These are phyloP conservation scores for Thalassiosira livingstoniorum DNA, from an alignment of 352 stramenopile genomes.

Conservation along the genomic window DNA sequence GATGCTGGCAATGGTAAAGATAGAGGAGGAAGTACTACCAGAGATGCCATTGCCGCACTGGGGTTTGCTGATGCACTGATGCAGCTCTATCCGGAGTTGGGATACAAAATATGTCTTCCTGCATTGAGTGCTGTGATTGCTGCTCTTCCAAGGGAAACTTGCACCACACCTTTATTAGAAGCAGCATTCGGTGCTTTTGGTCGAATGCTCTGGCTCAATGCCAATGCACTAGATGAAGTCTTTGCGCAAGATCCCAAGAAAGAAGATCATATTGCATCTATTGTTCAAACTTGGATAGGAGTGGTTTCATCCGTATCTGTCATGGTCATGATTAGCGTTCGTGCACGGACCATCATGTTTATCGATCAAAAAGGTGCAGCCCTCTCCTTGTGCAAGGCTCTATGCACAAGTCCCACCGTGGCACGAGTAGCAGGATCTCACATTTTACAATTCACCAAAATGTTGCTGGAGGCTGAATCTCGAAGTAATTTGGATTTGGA, in stretches of 20 bases:
- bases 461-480: slow-evolving; percentile 42
- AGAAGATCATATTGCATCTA: slow-evolving; percentile 30
- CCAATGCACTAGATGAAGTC: slow-evolving; percentile 45
- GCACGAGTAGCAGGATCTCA: slow-evolving; percentile 33
- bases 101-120: slow-evolving; percentile 34
- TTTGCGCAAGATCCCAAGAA: slow-evolving; percentile 38
- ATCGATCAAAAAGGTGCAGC: slow-evolving; percentile 55
- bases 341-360: slow-evolving; percentile 41
- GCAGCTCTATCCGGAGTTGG: slow-evolving; percentile 52
- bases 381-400: slow-evolving; percentile 32
- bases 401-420: slow-evolving; percentile 34
- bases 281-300: slow-evolving; percentile 40
- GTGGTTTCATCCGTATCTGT: slow-evolving; percentile 47
- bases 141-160: slow-evolving; percentile 13
- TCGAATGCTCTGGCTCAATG: slow-evolving; percentile 45
- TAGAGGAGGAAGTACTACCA: slow-evolving; percentile 28
- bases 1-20: slow-evolving; percentile 5
- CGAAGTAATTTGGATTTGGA: slow-evolving; percentile 33
- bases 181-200: slow-evolving; percentile 37
- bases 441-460: slow-evolving; percentile 38
- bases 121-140: slow-evolving; percentile 33
- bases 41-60: slow-evolving; percentile 50
- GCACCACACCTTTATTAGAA: slow-evolving; percentile 31
- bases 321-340: slow-evolving; percentile 44
- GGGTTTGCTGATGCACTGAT: slow-evolving; percentile 43